Percentiles rank a stretch among this genome's conserved stretches.
Evolutionary conservation across 1,284 basidiomycete species (phyloP).

Genomic region (Neonothopanus nambi): DNA sequence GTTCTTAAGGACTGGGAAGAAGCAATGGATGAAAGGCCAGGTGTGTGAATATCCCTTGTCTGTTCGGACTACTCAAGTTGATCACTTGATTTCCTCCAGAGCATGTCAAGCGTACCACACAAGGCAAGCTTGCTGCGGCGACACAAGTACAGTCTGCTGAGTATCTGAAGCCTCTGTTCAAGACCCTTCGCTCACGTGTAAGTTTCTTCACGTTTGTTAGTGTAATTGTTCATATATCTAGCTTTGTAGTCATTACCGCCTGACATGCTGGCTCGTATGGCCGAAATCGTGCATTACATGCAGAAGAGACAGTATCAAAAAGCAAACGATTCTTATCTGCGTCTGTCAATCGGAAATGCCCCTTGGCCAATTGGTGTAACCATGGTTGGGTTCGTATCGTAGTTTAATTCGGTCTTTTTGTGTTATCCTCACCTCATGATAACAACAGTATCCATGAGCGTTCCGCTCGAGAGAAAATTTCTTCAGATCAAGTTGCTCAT

Average conservation of each 20-base stretch:
- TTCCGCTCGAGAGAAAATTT: slow-evolving; percentile 96
- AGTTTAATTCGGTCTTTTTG: slow-evolving; percentile 4
- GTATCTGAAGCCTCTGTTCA: slow-evolving; percentile 97
- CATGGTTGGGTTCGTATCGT: slow-evolving; percentile 83
- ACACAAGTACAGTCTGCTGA: slow-evolving; percentile 95
- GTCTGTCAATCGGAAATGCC: slow-evolving; percentile 96
- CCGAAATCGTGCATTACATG: slow-evolving; percentile 96
- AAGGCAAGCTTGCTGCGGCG: slow-evolving; percentile 93
- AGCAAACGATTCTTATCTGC: slow-evolving; percentile 96
- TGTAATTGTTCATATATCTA: neutral
- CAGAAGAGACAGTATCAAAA: slow-evolving; percentile 92
- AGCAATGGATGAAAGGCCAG: slow-evolving; percentile 89
- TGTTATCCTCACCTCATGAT: slow-evolving; percentile 6
- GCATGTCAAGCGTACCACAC: slow-evolving; percentile 79
- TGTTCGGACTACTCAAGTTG: neutral
- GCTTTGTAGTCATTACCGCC: slow-evolving; percentile 67
- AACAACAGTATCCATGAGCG: slow-evolving; percentile 89
- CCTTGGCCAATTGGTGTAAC: slow-evolving; percentile 99
- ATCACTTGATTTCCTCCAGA: slow-evolving; percentile 41
- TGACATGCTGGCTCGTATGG: slow-evolving; percentile 87
- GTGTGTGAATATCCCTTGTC: slow-evolving; percentile 39
- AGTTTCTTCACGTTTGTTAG: slow-evolving; percentile 30
- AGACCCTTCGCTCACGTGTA: slow-evolving; percentile 82
- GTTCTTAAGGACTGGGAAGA: slow-evolving; percentile 96
- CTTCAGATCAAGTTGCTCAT: slow-evolving; percentile 94